Conservation (phyloP, 768 basidiomycete genomes). For the Candolleomyces aberdarensis region DNA sequence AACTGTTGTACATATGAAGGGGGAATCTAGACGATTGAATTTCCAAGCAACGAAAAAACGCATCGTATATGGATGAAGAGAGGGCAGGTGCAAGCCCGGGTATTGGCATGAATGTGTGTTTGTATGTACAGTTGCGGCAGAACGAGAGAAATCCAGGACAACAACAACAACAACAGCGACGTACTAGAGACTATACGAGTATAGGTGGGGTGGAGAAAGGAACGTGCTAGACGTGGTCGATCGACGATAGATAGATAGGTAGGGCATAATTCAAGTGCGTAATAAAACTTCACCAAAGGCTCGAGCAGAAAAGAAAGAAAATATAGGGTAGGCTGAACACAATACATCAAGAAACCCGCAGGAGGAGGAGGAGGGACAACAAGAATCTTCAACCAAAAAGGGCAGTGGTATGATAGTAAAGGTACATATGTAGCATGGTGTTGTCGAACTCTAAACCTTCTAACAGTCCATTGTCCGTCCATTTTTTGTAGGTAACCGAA, state of each 20-base stretch:
- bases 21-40: background rate
- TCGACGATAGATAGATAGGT: conserved; percentile 1
- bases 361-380: no score
- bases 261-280: background rate
- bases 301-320: conserved; percentile 1
- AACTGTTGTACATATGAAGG: conserved; percentile 1
- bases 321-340: background rate
- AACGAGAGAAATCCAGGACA: no score
- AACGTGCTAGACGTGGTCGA: background rate
- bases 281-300: no score
- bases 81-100: background rate
- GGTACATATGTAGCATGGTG: background rate
- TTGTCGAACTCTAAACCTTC: background rate
- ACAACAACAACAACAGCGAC: background rate
- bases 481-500: background rate
- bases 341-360: conserved; percentile 3
- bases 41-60: background rate
- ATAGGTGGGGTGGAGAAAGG: background rate
- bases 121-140: no score
- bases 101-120: no score
- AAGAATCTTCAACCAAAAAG: background rate
- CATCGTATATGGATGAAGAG: background rate
- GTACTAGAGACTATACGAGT: background rate
- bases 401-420: no score
- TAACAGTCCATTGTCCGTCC: background rate